A percentile compares a stretch with the other conserved stretches of the same genome.
phyloP scores from a whole-genome alignment of 768 basidiomycete genomes.

The Leucocoprinus sp. region DNA sequence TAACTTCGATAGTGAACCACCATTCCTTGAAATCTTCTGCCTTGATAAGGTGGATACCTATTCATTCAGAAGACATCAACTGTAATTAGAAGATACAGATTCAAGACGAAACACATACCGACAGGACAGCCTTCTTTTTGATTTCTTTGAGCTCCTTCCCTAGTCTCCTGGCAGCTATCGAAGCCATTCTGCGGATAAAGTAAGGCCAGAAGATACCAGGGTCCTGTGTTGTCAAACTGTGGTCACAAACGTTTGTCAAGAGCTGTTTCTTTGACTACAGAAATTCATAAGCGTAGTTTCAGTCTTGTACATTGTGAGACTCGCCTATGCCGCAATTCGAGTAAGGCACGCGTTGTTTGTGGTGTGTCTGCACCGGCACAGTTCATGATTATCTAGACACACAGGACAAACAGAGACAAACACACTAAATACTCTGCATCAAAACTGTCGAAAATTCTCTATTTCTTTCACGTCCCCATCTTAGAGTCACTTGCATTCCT shows the following conservation, averaged over 20 bases:
- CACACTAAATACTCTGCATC: slow-evolving; percentile 23
- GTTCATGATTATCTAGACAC: slow-evolving; percentile 4
- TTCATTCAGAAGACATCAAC: not conserved
- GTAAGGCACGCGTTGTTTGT: not conserved
- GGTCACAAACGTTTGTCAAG: no score
- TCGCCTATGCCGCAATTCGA: no score
- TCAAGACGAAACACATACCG: slow-evolving; percentile 28
- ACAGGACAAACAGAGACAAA: slow-evolving; percentile 31
- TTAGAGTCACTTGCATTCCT: slow-evolving; percentile 67
- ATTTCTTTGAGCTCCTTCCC: slow-evolving; percentile 69
- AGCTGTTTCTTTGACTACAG: no score
- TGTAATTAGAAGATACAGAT: not conserved
- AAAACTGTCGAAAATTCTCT: slow-evolving; percentile 5
- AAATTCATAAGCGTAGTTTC: no score
- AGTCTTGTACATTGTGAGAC: no score
- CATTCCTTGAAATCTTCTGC: slow-evolving; percentile 77
- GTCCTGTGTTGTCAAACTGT: no score
- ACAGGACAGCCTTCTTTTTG: slow-evolving; percentile 58
- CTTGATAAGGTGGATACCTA: slow-evolving; percentile 65
- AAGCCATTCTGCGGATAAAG: slow-evolving; percentile 34
- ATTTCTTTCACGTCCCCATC: slow-evolving; percentile 39
- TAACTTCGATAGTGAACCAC: slow-evolving; percentile 72
- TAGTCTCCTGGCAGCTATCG: slow-evolving; percentile 56
- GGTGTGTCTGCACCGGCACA: not conserved
- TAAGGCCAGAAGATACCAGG: not conserved